These are phyloP conservation scores for Plasmodium gallinaceum DNA, from an alignment of 169 alveolate genomes.

Conservation along the genomic window DNA sequence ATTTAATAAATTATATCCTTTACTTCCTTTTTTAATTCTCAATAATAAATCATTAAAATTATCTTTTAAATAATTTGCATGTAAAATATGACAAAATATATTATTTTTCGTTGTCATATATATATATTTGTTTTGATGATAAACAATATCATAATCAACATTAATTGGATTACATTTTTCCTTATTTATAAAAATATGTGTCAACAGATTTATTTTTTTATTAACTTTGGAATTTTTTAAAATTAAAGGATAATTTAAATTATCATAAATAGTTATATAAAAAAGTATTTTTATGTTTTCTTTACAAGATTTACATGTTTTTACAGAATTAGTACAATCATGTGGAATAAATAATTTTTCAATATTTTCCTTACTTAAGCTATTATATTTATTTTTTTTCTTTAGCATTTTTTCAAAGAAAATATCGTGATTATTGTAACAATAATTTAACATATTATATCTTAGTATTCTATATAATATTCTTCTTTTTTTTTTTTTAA, in stretches of 20 bases:
- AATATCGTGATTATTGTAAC: conserved; percentile 58
- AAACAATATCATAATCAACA: conserved; percentile 62
- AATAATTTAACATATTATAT: conserved; percentile 42
- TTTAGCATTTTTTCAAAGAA: conserved; percentile 49
- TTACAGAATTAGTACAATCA: conserved; percentile 7
- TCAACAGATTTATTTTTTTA: conserved; percentile 24
- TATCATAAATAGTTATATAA: conserved; percentile 44
- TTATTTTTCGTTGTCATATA: conserved; percentile 60
- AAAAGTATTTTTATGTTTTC: conserved; percentile 43
- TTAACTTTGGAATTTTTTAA: background rate
- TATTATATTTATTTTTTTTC: conserved; percentile 27
- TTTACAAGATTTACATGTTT: conserved; percentile 41
- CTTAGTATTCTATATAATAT: conserved; percentile 63
- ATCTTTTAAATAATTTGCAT: conserved; percentile 62
- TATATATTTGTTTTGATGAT: conserved; percentile 42
- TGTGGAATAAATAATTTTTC: conserved; percentile 39
- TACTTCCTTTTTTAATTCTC: conserved; percentile 64
- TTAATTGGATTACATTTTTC: conserved; percentile 7
- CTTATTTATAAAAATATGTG: conserved; percentile 38
- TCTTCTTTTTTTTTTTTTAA: conserved; percentile 50
- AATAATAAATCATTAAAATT: conserved; percentile 52
- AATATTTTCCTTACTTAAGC: conserved; percentile 43
- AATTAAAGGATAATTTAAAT: conserved; percentile 57
- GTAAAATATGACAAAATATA: conserved; percentile 65
- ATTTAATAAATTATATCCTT: conserved; percentile 54